Base-by-base conservation (phyloP, 1,139 yeast species). In the Taphrina flavorubra region DNA sequence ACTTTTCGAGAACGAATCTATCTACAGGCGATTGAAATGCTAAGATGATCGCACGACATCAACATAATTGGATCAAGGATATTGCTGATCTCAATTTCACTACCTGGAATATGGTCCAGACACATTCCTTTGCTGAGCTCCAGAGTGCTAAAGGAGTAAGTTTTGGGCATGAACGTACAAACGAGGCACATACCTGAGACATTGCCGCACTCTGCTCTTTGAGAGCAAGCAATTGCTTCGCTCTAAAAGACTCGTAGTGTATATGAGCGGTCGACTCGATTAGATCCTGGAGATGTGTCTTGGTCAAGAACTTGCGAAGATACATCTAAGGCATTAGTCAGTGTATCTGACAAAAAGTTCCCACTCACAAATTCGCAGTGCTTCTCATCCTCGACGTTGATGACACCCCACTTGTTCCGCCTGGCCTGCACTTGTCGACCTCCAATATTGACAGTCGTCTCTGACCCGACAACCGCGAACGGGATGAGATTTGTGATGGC, bases 381-480 rank as follows among this genome's bases (percentile, higher is more conserved):
- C 71, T 87, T 86, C 70, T 91, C 92, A 79, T 94, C 97, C 80
- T 92, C 98, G 70, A 94, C 73, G 71, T 80, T 79, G 78, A 92
- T 89, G 73, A 91, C 87, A 59, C 98, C 98, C 97, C 97, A 94
- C 77, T 89, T 87, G 70, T 95, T 91, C 79, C 89, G 87, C 81
- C 99, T 87, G 62, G 97, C 97, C 75, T 95, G 88, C 53, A 91
- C 90, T 40, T 84, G 80, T 76, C 88, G 90, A 60, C 97, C 97
- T 69, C 79, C 79, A 57, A 79, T 85, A 70, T 87, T 81, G 70
- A 87, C 84, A 71, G 90, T 85, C 74, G 88, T 89, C 77, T 92
- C 96, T n/a, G 97, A 88, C 55, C 98, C 99, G 68, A 92, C 92
- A 62, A 94, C 86, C 0, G 99, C 98, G 81, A 94, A 94, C 40